Percentiles rank a stretch among this genome's conserved stretches.
Conservation (phyloP, 805 yeast genomes). For the Yamadazyma paraphyllophila region DNA sequence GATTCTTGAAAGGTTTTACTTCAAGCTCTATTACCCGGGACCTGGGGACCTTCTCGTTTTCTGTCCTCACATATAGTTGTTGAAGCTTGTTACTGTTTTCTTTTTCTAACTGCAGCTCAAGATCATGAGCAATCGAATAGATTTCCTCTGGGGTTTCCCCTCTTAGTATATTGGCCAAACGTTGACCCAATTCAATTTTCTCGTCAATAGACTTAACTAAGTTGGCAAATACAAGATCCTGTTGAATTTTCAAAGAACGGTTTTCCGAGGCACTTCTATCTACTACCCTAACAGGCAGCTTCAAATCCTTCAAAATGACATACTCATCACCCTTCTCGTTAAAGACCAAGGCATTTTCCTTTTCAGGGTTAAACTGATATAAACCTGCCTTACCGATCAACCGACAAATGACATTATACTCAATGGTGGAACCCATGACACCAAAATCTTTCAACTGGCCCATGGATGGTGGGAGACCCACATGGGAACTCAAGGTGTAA, state of each 20-base stretch:
- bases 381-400: slow-evolving; percentile 39
- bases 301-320: slow-evolving; percentile 33
- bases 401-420: slow-evolving; percentile 35
- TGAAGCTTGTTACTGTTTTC: slow-evolving; percentile 14
- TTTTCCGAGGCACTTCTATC: slow-evolving; percentile 12
- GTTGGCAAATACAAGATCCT: slow-evolving; percentile 21
- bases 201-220: slow-evolving; percentile 27
- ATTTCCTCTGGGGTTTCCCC: not conserved
- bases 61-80: slow-evolving; percentile 21
- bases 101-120: slow-evolving; percentile 4
- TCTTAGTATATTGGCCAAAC: not conserved
- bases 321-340: slow-evolving; percentile 40
- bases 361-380: slow-evolving; percentile 21
- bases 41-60: slow-evolving; percentile 5
- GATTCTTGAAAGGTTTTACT: slow-evolving; percentile 12
- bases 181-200: slow-evolving; percentile 15
- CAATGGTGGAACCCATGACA: slow-evolving; percentile 23
- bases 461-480: slow-evolving; percentile 35
- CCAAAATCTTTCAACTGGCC: slow-evolving; percentile 34
- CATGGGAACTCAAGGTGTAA: slow-evolving; percentile 27
- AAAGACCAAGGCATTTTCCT: slow-evolving; percentile 23
- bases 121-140: not conserved
- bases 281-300: not conserved
- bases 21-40: slow-evolving; percentile 9
- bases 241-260: slow-evolving; percentile 16